phyloP scores from a whole-genome alignment of 2,329 filamentous ascomycete species.

The Plectosphaerella sp. region DNA sequence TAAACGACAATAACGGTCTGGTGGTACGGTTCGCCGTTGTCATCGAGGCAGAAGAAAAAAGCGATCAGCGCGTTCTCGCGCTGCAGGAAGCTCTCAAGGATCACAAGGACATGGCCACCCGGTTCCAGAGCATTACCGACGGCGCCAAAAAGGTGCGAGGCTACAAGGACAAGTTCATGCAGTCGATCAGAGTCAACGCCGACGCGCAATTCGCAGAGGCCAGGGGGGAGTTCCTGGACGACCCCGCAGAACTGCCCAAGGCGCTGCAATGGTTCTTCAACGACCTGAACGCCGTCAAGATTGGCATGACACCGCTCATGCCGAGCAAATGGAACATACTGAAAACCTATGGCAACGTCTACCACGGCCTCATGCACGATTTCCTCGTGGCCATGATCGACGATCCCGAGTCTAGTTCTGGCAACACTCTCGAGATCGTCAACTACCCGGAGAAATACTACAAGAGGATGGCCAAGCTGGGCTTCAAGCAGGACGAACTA shows the following conservation, averaged over 20 bases:
- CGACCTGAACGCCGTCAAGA: conserved; percentile 88
- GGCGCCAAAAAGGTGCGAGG: conserved; percentile 88
- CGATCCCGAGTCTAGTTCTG: conserved; percentile 77
- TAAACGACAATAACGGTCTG: conserved; percentile 80
- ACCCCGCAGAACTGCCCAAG: conserved; percentile 81
- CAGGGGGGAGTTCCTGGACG: conserved; percentile 72
- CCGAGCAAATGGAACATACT: conserved; percentile 97
- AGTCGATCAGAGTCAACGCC: conserved; percentile 70
- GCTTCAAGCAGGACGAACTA: conserved; percentile 72
- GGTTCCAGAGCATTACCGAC: conserved; percentile 93
- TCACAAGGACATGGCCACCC: conserved; percentile 87
- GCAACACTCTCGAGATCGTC: conserved; percentile 85
- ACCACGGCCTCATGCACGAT: conserved; percentile 93
- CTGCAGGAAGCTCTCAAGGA: conserved; percentile 93
- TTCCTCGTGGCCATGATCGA: conserved; percentile 81
- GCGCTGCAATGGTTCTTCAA: conserved; percentile 96
- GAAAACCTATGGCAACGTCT: conserved; percentile 83
- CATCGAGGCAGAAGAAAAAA: conserved; percentile 94
- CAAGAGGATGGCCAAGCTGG: conserved; percentile 88
- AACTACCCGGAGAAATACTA: conserved; percentile 97
- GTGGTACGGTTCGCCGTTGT: conserved; percentile 89
- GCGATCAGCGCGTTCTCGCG: conserved; percentile 84
- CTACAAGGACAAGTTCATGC: conserved; percentile 93
- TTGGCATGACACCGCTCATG: conserved; percentile 88
- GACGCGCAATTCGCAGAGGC: conserved; percentile 69